A percentile compares a stretch with the other conserved stretches of the same genome.
Conservation (phyloP, 352 stramenopile genomes). For the Globisporangium paddicum region DNA sequence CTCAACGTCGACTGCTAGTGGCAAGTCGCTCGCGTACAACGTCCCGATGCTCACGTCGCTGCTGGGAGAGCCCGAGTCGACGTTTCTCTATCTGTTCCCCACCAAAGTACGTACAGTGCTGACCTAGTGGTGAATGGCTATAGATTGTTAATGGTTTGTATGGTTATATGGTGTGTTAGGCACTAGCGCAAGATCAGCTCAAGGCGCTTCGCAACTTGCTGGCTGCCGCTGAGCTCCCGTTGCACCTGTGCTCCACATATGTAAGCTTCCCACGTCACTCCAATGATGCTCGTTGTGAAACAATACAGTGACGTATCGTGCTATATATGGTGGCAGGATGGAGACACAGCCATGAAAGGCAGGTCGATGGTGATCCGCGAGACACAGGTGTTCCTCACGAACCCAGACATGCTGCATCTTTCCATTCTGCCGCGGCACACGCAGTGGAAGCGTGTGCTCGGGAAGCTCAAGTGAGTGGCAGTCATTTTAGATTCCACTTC, state of each 20-base stretch:
- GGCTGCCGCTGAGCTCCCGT: constrained; percentile 35
- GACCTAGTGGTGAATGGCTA: not conserved
- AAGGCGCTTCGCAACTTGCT: constrained; percentile 83
- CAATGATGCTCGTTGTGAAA: not conserved
- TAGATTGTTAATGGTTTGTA: not conserved
- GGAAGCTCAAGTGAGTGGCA: constrained; percentile 77
- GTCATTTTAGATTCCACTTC: not conserved
- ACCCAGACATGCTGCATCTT: constrained; percentile 98
- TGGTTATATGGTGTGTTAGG: constrained; percentile 20
- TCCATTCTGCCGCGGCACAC: constrained; percentile 93
- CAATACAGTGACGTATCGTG: not conserved
- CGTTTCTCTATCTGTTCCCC: constrained; percentile 95
- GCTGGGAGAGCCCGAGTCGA: constrained; percentile 45
- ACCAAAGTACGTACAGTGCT: constrained; percentile 82
- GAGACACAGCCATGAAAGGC: constrained; percentile 91
- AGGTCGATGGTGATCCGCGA: constrained; percentile 80
- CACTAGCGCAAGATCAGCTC: constrained; percentile 97
- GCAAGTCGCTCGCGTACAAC: constrained; percentile 97
- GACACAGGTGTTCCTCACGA: constrained; percentile 96
- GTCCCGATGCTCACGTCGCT: constrained; percentile 89
- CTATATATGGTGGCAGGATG: constrained; percentile 60
- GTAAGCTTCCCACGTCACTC: constrained; percentile 24
- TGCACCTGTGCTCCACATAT: constrained; percentile 59
- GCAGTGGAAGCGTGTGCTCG: constrained; percentile 87
- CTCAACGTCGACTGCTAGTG: constrained; percentile 94